A percentile compares a stretch with the other conserved stretches of the same genome.
phyloP scores from a whole-genome alignment of 208 protist species.

The Crithidia bombi region DNA sequence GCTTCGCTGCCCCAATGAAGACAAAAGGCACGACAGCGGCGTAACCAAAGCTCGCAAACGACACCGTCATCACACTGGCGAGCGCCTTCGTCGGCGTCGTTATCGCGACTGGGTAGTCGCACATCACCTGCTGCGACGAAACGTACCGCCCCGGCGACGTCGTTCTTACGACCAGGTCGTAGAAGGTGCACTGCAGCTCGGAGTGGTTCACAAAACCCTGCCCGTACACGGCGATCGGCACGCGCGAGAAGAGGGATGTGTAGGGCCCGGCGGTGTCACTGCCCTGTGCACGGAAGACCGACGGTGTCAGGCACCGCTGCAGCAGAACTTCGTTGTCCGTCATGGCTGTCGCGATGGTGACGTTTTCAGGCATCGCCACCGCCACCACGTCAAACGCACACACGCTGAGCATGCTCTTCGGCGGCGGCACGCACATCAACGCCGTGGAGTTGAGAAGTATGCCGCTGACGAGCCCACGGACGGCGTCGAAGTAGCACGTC shows the following conservation, averaged over 20 bases:
- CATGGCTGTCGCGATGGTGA: not conserved
- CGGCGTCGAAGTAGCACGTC: slow-evolving; percentile 17
- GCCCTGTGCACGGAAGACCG: slow-evolving; percentile 1
- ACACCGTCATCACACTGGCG: slow-evolving; percentile 32
- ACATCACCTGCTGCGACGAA: slow-evolving; percentile 26
- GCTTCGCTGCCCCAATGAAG: slow-evolving; percentile 41
- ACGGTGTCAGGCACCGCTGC: slow-evolving; percentile 8
- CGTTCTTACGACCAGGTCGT: slow-evolving; percentile 11
- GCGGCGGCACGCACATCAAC: slow-evolving; percentile 16
- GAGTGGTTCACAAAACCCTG: slow-evolving; percentile 22
- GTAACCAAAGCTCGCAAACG: slow-evolving; percentile 38
- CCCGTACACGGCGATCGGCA: slow-evolving; percentile 14
- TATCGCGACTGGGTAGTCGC: slow-evolving; percentile 8
- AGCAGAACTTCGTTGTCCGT: slow-evolving; percentile 15
- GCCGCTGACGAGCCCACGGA: not conserved
- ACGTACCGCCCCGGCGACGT: slow-evolving; percentile 19
- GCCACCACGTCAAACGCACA: slow-evolving; percentile 7
- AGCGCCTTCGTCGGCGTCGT: slow-evolving; percentile 1
- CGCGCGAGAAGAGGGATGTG: not conserved
- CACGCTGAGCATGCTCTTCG: not conserved
- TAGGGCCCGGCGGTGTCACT: slow-evolving; percentile 12
- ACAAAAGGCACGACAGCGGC: slow-evolving; percentile 31
- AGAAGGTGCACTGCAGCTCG: slow-evolving; percentile 27
- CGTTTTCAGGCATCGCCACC: slow-evolving; percentile 2
- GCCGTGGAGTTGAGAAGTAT: slow-evolving; percentile 15